Conservation (phyloP, 257 asterid species). For the Gardenia jasminoides region DNA sequence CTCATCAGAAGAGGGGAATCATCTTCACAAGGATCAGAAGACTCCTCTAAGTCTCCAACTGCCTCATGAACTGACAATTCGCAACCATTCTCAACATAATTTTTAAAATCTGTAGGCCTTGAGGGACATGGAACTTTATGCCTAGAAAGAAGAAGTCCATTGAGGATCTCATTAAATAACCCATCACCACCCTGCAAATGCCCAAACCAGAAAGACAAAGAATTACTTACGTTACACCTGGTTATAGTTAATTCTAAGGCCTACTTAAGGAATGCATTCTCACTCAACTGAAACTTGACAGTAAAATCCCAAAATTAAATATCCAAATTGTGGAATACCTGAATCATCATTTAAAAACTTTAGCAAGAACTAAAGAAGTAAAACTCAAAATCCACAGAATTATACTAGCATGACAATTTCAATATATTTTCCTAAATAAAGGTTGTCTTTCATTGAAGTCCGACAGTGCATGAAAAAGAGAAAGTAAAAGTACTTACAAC, state of each 20-base stretch:
- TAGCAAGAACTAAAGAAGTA: background rate
- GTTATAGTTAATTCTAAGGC: background rate
- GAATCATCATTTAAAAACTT: background rate
- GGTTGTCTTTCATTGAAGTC: background rate
- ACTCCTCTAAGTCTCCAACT: constrained; percentile 38
- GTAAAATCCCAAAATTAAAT: background rate
- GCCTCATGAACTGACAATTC: constrained; percentile 35
- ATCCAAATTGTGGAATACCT: background rate
- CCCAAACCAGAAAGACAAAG: constrained; percentile 17
- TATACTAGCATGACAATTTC: background rate
- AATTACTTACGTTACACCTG: background rate
- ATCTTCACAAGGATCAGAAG: constrained; percentile 48
- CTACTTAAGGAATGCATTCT: background rate
- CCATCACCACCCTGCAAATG: constrained; percentile 94
- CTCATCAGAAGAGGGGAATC: constrained; percentile 63
- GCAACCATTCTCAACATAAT: constrained; percentile 38
- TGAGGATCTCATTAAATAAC: constrained; percentile 84
- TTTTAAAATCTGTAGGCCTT: constrained; percentile 45
- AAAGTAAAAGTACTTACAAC: constrained; percentile 67
- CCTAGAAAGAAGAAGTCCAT: constrained; percentile 82
- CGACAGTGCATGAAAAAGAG: background rate
- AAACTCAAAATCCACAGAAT: constrained; percentile 1
- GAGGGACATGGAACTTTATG: constrained; percentile 86
- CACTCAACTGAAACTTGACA: constrained; percentile 3
- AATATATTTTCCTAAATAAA: background rate